Percentiles rank a stretch among this genome's conserved stretches.
phyloP scores from a whole-genome alignment of 177 flowering plant species.

The Tripterygium wilfordii region DNA sequence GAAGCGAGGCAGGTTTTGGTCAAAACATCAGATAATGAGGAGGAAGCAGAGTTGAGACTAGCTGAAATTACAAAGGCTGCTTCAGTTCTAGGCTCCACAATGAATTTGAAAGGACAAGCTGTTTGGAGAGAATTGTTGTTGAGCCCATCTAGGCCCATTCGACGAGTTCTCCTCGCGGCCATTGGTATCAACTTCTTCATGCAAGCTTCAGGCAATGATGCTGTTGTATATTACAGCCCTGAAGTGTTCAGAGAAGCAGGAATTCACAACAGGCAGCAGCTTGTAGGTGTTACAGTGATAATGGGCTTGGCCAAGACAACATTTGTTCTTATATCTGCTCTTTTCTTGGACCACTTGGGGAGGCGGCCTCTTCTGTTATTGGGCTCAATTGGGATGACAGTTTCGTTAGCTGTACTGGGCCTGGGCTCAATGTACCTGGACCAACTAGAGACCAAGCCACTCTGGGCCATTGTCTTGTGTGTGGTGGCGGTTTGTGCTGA shows the following conservation, averaged over 20 bases:
- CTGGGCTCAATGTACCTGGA: slow-evolving; percentile 52
- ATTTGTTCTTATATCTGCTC: slow-evolving; percentile 63
- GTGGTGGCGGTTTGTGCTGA: slow-evolving; percentile 68
- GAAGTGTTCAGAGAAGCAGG: slow-evolving; percentile 79
- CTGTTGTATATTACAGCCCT: slow-evolving; percentile 80
- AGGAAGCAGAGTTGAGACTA: slow-evolving; percentile 54
- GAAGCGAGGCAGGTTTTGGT: slow-evolving; percentile 57
- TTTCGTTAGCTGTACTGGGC: slow-evolving; percentile 46
- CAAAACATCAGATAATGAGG: slow-evolving; percentile 33
- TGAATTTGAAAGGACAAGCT: slow-evolving; percentile 9
- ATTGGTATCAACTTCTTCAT: slow-evolving; percentile 89
- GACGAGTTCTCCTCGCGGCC: slow-evolving; percentile 57
- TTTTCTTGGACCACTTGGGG: slow-evolving; percentile 60
- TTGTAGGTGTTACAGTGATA: slow-evolving; percentile 54
- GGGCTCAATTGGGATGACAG: slow-evolving; percentile 58
- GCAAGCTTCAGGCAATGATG: slow-evolving; percentile 97
- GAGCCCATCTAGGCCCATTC: slow-evolving; percentile 42
- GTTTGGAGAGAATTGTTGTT: slow-evolving; percentile 70
- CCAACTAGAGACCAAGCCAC: slow-evolving; percentile 31
- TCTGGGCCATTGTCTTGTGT: slow-evolving; percentile 63
- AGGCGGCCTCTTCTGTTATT: slow-evolving; percentile 67
- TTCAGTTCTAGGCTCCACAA: not conserved
- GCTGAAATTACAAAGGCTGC: slow-evolving; percentile 38
- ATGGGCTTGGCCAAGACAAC: slow-evolving; percentile 72
- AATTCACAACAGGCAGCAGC: slow-evolving; percentile 27